phyloP scores from a whole-genome alignment of 2,329 filamentous ascomycete species.

The Parafenestella ontariensis region DNA sequence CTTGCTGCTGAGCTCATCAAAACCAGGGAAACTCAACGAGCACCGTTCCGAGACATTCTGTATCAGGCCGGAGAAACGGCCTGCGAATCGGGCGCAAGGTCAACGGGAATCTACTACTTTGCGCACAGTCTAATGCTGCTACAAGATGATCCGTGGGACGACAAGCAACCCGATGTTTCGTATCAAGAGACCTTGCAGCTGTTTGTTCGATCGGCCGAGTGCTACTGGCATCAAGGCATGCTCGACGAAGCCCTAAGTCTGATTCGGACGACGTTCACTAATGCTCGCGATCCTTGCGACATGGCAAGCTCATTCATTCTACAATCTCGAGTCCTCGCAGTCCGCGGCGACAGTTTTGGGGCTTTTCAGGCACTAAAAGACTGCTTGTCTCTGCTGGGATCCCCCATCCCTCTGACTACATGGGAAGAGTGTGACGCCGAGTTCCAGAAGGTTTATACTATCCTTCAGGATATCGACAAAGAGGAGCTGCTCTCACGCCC shows the following conservation, averaged over 20 bases:
- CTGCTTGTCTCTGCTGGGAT: conserved; percentile 71
- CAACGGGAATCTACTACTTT: conserved; percentile 84
- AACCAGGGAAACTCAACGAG: conserved; percentile 64
- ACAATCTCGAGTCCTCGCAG: conserved; percentile 78
- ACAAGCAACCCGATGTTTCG: conserved; percentile 71
- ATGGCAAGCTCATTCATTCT: conserved; percentile 86
- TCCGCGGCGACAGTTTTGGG: conserved; percentile 72
- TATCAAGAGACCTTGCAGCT: conserved; percentile 81
- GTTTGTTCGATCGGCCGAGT: conserved; percentile 80
- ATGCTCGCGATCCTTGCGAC: conserved; percentile 75
- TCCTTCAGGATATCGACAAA: conserved; percentile 56
- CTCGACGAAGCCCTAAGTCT: conserved; percentile 71
- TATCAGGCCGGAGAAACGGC: conserved; percentile 80
- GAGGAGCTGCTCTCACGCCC: conserved; percentile 52
- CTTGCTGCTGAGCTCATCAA: conserved; percentile 79
- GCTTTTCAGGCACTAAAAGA: conserved; percentile 75
- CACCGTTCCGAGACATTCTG: conserved; percentile 75
- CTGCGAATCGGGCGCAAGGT: conserved; percentile 80
- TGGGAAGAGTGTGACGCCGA: conserved; percentile 80
- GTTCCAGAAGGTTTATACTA: conserved; percentile 62
- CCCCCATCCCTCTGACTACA: conserved; percentile 69
- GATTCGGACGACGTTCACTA: conserved; percentile 72
- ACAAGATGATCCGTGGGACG: conserved; percentile 79
- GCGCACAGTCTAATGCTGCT: conserved; percentile 78
- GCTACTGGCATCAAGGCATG: conserved; percentile 79